Conservation (phyloP, 1,284 basidiomycete genomes). For the Melanopsichium pennsylvanicum region DNA sequence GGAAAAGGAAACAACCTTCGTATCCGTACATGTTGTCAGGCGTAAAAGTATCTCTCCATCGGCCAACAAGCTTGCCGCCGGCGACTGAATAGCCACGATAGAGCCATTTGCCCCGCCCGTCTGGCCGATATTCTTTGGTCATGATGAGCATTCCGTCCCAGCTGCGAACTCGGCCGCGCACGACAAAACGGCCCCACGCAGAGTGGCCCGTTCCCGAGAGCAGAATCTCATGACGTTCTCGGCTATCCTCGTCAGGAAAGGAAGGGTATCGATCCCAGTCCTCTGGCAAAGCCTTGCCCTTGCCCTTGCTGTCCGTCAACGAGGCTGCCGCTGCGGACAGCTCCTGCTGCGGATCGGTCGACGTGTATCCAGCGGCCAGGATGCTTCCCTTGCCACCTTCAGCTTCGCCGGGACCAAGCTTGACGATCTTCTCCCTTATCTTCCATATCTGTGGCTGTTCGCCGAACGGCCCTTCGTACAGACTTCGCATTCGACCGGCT, state of each 20-base stretch:
- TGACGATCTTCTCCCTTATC: slow-evolving; percentile 68
- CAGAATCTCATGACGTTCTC: slow-evolving; percentile 65
- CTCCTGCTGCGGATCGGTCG: slow-evolving; percentile 6
- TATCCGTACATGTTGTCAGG: slow-evolving; percentile 65
- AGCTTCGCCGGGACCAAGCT: slow-evolving; percentile 23
- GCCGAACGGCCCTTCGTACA: slow-evolving; percentile 70
- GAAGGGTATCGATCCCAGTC: slow-evolving; percentile 42
- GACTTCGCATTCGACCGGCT: slow-evolving; percentile 67
- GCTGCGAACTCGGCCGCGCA: slow-evolving; percentile 68
- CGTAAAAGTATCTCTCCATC: slow-evolving; percentile 67
- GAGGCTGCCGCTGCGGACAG: background rate
- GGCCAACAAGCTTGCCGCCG: slow-evolving; percentile 58
- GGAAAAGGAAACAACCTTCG: slow-evolving; percentile 59
- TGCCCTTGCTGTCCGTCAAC: slow-evolving; percentile 27
- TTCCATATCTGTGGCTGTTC: slow-evolving; percentile 72
- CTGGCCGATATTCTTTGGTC: slow-evolving; percentile 70
- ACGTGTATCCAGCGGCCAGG: slow-evolving; percentile 32
- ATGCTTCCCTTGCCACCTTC: slow-evolving; percentile 39
- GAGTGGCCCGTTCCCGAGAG: slow-evolving; percentile 69
- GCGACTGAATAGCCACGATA: slow-evolving; percentile 68
- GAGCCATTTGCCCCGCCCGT: slow-evolving; percentile 69
- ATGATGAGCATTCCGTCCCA: slow-evolving; percentile 70
- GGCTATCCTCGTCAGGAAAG: slow-evolving; percentile 39
- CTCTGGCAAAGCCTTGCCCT: slow-evolving; percentile 25
- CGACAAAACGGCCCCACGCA: slow-evolving; percentile 70